These are phyloP conservation scores for Prosopis cineraria DNA, from an alignment of 306 rosid species.

Conservation along the genomic window DNA sequence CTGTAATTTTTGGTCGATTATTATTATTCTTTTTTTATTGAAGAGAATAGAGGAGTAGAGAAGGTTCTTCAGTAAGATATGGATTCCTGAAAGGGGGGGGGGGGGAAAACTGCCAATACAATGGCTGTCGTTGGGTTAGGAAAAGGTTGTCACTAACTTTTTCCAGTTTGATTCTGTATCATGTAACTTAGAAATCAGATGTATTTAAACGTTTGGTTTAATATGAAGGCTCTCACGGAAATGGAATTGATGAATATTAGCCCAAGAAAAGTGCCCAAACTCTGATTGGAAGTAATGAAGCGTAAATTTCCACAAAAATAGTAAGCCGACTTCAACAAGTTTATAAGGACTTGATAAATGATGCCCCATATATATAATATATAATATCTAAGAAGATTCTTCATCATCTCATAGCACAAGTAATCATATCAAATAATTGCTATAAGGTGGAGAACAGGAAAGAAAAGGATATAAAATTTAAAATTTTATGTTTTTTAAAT, in stretches of 20 bases:
- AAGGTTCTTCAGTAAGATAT: slow-evolving; percentile 25
- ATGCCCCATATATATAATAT: too few species aligned
- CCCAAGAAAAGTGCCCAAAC: not conserved
- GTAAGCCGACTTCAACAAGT: not conserved
- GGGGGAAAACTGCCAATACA: slow-evolving; percentile 21
- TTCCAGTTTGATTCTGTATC: slow-evolving; percentile 22
- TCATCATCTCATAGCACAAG: not conserved
- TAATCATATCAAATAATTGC: not conserved
- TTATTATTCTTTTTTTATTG: not conserved
- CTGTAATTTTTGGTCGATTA: slow-evolving; percentile 10
- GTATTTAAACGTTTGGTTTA: slow-evolving; percentile 8
- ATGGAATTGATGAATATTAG: not conserved
- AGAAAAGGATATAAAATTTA: too few species aligned
- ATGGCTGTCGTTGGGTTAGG: not conserved
- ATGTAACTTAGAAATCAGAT: slow-evolving; percentile 16
- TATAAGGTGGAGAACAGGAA: too few species aligned
- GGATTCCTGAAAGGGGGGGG: slow-evolving; percentile 18
- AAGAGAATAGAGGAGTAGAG: not conserved
- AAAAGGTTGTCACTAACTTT: slow-evolving; percentile 1
- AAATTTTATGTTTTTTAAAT: too few species aligned
- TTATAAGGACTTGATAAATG: not conserved
- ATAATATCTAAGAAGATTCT: not conserved
- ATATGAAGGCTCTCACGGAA: not conserved
- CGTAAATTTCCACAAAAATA: not conserved
- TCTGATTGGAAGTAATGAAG: not conserved